Percentiles rank a stretch among this genome's conserved stretches.
Evolutionary conservation across 495 filamentous ascomycete genomes (phyloP).

Genomic region (Hamigera avellanea): DNA sequence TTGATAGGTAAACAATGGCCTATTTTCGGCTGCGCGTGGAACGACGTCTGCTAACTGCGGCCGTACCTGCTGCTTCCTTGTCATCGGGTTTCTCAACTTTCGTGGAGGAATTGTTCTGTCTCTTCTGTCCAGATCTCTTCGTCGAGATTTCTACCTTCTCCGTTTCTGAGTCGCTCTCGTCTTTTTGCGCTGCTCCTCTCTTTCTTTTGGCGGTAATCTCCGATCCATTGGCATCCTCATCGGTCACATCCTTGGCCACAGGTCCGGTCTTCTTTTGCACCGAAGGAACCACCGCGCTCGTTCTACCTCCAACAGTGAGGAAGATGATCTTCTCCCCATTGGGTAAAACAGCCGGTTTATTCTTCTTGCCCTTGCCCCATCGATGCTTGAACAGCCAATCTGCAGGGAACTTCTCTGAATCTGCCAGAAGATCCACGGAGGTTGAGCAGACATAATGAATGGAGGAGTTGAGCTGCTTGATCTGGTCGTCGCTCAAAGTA

Average conservation of each 20-base stretch:
- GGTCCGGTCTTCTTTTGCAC: conserved; percentile 73
- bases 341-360: conserved; percentile 50
- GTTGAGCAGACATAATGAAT: conserved; percentile 69
- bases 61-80: conserved; percentile 5
- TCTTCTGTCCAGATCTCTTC: conserved; percentile 13
- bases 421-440: conserved; percentile 68
- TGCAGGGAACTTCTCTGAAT: conserved; percentile 72
- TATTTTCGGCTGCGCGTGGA: conserved; percentile 26
- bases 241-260: conserved; percentile 22
- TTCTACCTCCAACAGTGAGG: conserved; percentile 78
- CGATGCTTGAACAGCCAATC: conserved; percentile 88
- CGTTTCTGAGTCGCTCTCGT: conserved; percentile 17
- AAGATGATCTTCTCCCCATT: conserved; percentile 76
- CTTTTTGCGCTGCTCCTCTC: conserved; percentile 16
- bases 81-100: conserved; percentile 18
- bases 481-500: conserved; percentile 60
- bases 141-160: conserved; percentile 11
- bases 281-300: conserved; percentile 73
- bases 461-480: conserved; percentile 57
- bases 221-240: conserved; percentile 14
- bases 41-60: conserved; percentile 17
- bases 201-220: conserved; percentile 24
- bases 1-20: neutral
- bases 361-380: conserved; percentile 84
- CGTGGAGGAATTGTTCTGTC: conserved; percentile 9